These are phyloP conservation scores for Glebionis coronaria DNA, from an alignment of 129 eudicot species.

Conservation along the genomic window DNA sequence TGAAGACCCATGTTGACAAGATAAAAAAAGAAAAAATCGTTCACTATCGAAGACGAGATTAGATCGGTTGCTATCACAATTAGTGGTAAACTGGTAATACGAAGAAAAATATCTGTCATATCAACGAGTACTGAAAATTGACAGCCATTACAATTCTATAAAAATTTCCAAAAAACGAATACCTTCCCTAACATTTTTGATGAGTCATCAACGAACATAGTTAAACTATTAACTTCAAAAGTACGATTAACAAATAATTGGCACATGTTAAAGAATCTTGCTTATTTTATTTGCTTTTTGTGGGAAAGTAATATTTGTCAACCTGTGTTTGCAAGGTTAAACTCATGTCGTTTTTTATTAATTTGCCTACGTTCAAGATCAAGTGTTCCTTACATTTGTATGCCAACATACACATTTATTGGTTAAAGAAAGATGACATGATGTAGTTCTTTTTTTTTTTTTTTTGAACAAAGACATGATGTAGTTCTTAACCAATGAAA, in stretches of 20 bases:
- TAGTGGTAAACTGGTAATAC: too few species aligned
- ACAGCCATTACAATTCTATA: too few species aligned
- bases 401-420: neutral
- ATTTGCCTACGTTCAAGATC: neutral
- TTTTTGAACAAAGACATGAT: too few species aligned
- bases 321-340: conserved; percentile 4
- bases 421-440: neutral
- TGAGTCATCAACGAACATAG: neutral
- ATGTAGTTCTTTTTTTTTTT: conserved; percentile 10
- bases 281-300: conserved; percentile 1
- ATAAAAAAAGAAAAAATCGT: too few species aligned
- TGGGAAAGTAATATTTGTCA: conserved; percentile 11
- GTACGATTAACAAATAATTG: conserved; percentile 1
- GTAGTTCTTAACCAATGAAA: conserved; percentile 10
- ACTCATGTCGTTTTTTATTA: neutral
- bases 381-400: neutral
- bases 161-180: too few species aligned
- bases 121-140: too few species aligned
- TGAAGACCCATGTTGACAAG: too few species aligned
- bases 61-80: too few species aligned
- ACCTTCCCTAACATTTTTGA: too few species aligned
- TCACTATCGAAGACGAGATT: too few species aligned
- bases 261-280: conserved; percentile 15
- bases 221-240: neutral
- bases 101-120: too few species aligned